A percentile compares a stretch with the other conserved stretches of the same genome.
Conservation (phyloP, 805 yeast genomes). For the Osmozyma mogii region DNA sequence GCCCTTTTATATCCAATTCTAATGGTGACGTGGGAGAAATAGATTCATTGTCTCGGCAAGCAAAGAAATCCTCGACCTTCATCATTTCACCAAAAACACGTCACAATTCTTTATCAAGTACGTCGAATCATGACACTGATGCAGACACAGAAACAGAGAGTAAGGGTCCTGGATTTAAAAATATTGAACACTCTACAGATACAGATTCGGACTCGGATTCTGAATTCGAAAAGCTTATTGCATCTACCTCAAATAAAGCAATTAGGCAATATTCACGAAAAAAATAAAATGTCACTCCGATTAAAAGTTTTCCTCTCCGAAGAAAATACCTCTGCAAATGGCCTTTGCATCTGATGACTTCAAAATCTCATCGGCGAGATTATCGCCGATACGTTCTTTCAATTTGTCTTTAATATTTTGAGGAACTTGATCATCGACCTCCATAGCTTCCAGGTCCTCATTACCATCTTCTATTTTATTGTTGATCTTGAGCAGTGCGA, state of each 20-base stretch:
- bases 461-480: constrained; percentile 10
- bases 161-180: too few relatives aligned
- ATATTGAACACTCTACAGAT: too few relatives aligned
- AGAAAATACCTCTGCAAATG: constrained; percentile 58
- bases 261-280: constrained; percentile 8
- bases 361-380: constrained; percentile 43
- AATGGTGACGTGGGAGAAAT: too few relatives aligned
- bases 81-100: too few relatives aligned
- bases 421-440: constrained; percentile 19
- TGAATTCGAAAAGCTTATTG: constrained; percentile 12
- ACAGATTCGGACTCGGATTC: constrained; percentile 9
- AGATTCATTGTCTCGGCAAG: too few relatives aligned
- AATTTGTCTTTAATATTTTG: constrained; percentile 35
- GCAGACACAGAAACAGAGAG: too few relatives aligned
- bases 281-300: constrained; percentile 1
- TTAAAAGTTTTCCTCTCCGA: constrained; percentile 44
- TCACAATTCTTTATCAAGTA: too few relatives aligned
- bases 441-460: constrained; percentile 28
- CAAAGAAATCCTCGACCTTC: too few relatives aligned
- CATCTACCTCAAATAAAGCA: constrained; percentile 4
- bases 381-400: constrained; percentile 51
- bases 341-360: constrained; percentile 41
- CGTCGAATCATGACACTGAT: too few relatives aligned
- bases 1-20: too few relatives aligned
- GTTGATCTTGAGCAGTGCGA: constrained; percentile 38